Percentiles rank a stretch among this genome's conserved stretches.
Evolutionary conservation across 306 rosid genomes (phyloP).

Genomic region (Cucurbita argyrosperma): DNA sequence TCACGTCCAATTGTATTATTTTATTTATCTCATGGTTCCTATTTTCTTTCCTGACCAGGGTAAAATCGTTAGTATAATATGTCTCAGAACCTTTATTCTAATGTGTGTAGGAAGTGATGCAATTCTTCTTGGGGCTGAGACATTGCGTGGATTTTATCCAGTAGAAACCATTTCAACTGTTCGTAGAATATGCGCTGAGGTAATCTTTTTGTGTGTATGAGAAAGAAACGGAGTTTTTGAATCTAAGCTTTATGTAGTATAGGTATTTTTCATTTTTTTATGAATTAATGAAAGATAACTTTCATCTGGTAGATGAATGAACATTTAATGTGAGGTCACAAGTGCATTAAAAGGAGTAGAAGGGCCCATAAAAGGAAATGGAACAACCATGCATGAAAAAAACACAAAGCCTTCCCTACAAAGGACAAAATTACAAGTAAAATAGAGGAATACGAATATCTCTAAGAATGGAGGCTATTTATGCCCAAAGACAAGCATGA

Average conservation of each 20-base stretch:
- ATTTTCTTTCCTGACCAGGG: not conserved
- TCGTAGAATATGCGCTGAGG: constrained; percentile 84
- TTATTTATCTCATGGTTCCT: not conserved
- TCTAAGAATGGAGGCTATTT: not conserved
- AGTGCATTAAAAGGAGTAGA: not conserved
- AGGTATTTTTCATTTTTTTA: not conserved
- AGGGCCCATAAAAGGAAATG: not conserved
- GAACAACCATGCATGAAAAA: not conserved
- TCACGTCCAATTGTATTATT: not conserved
- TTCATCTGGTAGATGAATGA: not conserved
- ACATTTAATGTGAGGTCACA: not conserved
- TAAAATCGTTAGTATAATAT: not conserved
- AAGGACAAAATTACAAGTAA: not conserved
- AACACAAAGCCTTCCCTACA: not conserved
- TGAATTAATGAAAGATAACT: not conserved
- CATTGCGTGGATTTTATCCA: constrained; percentile 79
- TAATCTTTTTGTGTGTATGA: constrained; percentile 9
- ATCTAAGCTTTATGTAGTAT: not conserved
- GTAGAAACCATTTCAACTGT: constrained; percentile 76
- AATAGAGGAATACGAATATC: not conserved
- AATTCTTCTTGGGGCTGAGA: constrained; percentile 91
- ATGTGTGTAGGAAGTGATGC: constrained; percentile 76
- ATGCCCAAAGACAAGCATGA: not conserved
- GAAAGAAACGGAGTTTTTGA: not conserved
- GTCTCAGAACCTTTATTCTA: not conserved